Evolutionary conservation across 1,284 basidiomycete species (phyloP), one percentile per base, ranked within the genome.

Genomic region (Boletus mariae): DNA sequence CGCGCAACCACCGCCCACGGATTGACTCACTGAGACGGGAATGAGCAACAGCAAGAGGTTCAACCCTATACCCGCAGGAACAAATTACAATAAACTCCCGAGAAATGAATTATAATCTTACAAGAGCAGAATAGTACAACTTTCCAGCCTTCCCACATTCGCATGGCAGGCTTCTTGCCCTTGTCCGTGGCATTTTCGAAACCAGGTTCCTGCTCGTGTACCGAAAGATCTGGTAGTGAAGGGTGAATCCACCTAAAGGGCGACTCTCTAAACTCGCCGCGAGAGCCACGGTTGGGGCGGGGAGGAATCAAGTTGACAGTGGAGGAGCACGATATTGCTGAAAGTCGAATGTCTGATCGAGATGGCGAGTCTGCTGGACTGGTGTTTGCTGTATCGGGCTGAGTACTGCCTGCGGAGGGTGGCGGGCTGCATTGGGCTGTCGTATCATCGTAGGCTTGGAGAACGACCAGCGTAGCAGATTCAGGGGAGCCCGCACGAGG

Each of bases 31-130:
- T 20, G 87, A 77, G 34, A 81, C 74, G 11, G 88, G 88, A 34
- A 83, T 73, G 31, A 80, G 68, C 15, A 80, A 47, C 8, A 82
- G 61, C n/a, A 89, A 72, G 47, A 85, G 26, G 59, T 89, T 90
- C 28, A 90, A 63, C 84, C 84, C 85, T 88, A 47, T 8, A 49
- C 32, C 34, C 9, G 56, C 40, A 35, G 34, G 45, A 51, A 34
- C 5, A 29, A 35, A 23, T 43, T 13, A 34, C 7, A 23, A 17
- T 20, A 5, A 45, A 29, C 10, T 10, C 8, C 8, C 25, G 17
- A 31, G 20, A 45, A 15, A 28, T 9, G 4, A 5, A 11, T 10
- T 5, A 31, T 4, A 34, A 44, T 65, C 80, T 55, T 61, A 85
- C 84, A 86, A 50, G 84, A 85, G 53, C 77, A 77, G 52, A 80